A percentile compares a stretch with the other conserved stretches of the same genome.
These are phyloP conservation scores for Yarrowia divulgata DNA, from an alignment of 805 yeast genomes.

Conservation along the genomic window DNA sequence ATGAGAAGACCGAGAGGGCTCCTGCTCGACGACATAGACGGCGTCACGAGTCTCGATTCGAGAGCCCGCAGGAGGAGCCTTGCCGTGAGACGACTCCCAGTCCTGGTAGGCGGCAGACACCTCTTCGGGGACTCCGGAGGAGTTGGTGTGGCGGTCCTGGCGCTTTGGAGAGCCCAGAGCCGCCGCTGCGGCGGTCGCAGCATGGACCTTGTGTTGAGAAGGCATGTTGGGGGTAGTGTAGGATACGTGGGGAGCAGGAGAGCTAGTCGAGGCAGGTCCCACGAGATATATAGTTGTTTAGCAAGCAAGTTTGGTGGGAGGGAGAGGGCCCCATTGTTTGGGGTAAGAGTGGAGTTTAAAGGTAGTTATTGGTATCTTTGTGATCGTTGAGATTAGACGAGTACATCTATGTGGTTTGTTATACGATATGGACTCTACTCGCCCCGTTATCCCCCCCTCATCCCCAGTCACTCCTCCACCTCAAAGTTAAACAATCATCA, in stretches of 20 bases:
- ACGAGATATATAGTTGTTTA: conserved; percentile 13
- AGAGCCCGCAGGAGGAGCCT: conserved; percentile 28
- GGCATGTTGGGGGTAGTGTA: conserved; percentile 4
- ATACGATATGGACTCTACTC: no score
- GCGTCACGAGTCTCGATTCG: conserved; percentile 36
- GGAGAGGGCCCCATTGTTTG: no score
- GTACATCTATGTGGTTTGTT: no score
- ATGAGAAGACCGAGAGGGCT: background rate
- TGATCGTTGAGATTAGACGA: background rate
- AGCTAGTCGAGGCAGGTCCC: background rate
- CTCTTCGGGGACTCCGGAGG: conserved; percentile 19
- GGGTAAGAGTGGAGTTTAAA: no score
- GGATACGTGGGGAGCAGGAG: no score
- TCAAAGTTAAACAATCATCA: conserved; percentile 26
- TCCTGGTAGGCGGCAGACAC: conserved; percentile 27
- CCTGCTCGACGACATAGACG: conserved; percentile 27
- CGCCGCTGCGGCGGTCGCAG: conserved; percentile 36
- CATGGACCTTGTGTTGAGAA: conserved; percentile 23
- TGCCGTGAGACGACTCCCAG: conserved; percentile 22
- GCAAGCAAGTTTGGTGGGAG: background rate
- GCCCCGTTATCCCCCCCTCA: background rate
- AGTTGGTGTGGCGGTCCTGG: conserved; percentile 9
- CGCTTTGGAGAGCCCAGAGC: conserved; percentile 30
- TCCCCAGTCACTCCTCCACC: background rate
- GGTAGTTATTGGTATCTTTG: background rate